phyloP scores from a whole-genome alignment of 2,329 filamentous ascomycete genomes.

The Amesomyces nigricolor region DNA sequence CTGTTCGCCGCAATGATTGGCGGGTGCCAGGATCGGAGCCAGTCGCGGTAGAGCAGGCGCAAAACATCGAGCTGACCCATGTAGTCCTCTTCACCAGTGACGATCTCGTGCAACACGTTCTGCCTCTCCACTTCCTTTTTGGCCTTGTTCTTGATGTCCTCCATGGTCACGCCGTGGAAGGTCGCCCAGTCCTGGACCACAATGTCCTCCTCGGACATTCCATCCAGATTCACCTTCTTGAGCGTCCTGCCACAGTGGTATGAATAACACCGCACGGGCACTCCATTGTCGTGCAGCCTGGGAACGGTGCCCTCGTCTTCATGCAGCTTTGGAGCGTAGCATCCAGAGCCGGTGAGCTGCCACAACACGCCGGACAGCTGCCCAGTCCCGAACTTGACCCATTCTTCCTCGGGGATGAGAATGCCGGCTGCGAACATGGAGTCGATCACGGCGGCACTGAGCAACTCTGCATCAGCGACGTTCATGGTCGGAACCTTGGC shows the following conservation, averaged over 20 bases:
- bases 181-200: conserved; percentile 81
- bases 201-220: conserved; percentile 60
- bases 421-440: conserved; percentile 75
- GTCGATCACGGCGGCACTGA: conserved; percentile 70
- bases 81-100: conserved; percentile 86
- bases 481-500: conserved; percentile 98
- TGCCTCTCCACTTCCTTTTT: conserved; percentile 91
- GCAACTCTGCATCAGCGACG: conserved; percentile 85
- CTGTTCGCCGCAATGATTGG: conserved; percentile 75
- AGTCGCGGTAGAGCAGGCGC: conserved; percentile 77
- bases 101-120: conserved; percentile 91
- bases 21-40: conserved; percentile 65
- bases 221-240: conserved; percentile 86
- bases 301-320: conserved; percentile 56
- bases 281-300: conserved; percentile 66
- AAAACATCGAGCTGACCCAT: conserved; percentile 87
- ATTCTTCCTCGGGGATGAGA: conserved; percentile 86
- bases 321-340: conserved; percentile 83
- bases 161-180: conserved; percentile 78
- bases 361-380: conserved; percentile 84
- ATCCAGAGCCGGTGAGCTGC: conserved; percentile 86
- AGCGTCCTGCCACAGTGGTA: conserved; percentile 89
- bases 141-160: conserved; percentile 62
- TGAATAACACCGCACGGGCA: conserved; percentile 79
- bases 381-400: conserved; percentile 85